These are phyloP conservation scores for Sugiyamaella xylanicola DNA, from an alignment of 1,139 yeast genomes.

Conservation along the genomic window DNA sequence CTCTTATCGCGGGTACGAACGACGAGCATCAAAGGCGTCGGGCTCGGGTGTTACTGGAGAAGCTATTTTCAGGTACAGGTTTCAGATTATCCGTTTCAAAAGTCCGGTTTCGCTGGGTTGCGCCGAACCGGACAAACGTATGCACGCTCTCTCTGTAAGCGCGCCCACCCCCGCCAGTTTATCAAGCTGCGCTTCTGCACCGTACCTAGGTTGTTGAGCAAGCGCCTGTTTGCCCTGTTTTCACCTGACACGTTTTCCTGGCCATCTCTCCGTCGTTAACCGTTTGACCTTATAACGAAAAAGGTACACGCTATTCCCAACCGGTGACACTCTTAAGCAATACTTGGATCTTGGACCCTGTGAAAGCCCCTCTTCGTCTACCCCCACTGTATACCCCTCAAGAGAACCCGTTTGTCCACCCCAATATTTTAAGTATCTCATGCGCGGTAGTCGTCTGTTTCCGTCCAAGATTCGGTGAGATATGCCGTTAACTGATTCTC, in stretches of 20 bases:
- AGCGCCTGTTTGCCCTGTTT: no score
- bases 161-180: neutral
- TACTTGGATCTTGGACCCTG: neutral
- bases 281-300: no score
- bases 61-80: neutral
- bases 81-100: neutral
- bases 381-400: neutral
- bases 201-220: no score
- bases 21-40: neutral
- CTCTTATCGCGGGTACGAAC: neutral
- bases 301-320: neutral
- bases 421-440: neutral
- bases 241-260: no score
- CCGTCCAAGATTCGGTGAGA: constrained; percentile 10
- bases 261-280: neutral
- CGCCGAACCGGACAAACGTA: neutral
- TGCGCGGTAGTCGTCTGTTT: neutral
- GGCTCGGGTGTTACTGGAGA: neutral
- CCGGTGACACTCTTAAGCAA: neutral
- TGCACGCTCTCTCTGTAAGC: neutral
- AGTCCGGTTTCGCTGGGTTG: neutral
- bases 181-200: no score
- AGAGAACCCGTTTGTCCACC: neutral
- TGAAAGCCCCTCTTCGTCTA: neutral
- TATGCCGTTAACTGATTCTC: constrained; percentile 19